Conservation (phyloP, 371 early-diverging fungal species). For the Circinella minor region DNA sequence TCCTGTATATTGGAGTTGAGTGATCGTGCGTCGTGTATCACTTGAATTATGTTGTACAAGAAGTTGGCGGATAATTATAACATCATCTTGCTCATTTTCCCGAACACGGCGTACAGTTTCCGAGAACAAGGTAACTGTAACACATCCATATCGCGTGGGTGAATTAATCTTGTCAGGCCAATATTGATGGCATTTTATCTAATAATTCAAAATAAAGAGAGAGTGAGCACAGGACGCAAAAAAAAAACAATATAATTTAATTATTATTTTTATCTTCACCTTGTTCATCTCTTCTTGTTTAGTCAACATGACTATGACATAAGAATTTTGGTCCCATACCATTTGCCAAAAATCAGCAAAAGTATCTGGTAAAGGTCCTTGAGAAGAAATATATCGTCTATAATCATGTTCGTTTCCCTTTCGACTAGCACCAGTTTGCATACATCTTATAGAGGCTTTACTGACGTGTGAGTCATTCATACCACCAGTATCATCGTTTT, state of each 20-base stretch:
- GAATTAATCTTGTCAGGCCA: conserved; percentile 62
- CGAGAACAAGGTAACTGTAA: conserved; percentile 37
- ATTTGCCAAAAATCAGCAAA: conserved; percentile 91
- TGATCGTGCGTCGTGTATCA: conserved; percentile 49
- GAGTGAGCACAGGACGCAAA: no score
- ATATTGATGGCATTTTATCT: conserved; percentile 78
- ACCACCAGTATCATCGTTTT: neutral
- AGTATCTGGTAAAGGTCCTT: conserved; percentile 86
- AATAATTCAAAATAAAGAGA: no score
- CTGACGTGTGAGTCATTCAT: conserved; percentile 8
- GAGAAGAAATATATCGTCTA: conserved; percentile 81
- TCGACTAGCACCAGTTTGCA: conserved; percentile 9
- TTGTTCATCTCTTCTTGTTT: conserved; percentile 81
- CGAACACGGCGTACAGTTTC: conserved; percentile 24
- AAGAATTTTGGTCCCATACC: conserved; percentile 81
- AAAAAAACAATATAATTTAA: no score
- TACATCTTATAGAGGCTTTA: conserved; percentile 22
- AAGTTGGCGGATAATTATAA: conserved; percentile 26
- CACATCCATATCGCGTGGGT: conserved; percentile 44
- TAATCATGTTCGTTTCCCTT: conserved; percentile 8
- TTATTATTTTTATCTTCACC: conserved; percentile 38
- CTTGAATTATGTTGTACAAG: conserved; percentile 16
- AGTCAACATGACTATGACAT: conserved; percentile 90
- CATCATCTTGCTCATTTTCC: conserved; percentile 33
- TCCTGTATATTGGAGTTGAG: conserved; percentile 84